phyloP scores from a whole-genome alignment of 2,329 filamentous ascomycete species.

The Emergomyces pasteurianus region DNA sequence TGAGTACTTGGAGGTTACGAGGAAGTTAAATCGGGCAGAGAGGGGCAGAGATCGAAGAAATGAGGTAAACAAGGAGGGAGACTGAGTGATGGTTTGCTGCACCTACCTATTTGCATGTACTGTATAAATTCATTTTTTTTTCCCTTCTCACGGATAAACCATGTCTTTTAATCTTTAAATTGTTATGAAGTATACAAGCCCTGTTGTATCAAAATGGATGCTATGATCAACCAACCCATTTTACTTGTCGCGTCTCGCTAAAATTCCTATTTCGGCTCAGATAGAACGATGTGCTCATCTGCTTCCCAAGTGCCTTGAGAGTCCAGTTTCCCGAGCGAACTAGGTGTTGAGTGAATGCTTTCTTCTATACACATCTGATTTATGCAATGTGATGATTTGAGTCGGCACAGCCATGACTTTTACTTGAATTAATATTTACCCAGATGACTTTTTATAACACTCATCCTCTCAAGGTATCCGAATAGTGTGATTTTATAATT shows the following conservation, averaged over 20 bases:
- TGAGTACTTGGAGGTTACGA: constrained; percentile 34
- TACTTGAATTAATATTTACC: no score
- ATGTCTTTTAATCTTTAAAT: background rate
- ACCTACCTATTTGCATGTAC: background rate
- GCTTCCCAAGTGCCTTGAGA: background rate
- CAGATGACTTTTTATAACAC: no score
- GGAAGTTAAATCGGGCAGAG: constrained; percentile 31
- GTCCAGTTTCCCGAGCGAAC: no score
- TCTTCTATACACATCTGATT: no score
- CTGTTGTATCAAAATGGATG: background rate
- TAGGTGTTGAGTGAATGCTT: no score
- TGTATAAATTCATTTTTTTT: background rate
- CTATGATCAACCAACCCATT: background rate
- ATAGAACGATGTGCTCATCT: background rate
- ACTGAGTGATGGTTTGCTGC: background rate
- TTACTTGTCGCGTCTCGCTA: background rate
- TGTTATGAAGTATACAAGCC: background rate
- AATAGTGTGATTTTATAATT: no score
- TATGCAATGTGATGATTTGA: no score
- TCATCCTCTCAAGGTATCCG: no score
- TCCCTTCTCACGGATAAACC: background rate
- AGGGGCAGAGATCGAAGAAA: constrained; percentile 21
- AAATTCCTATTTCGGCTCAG: background rate
- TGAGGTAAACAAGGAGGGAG: background rate
- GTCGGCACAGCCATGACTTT: no score